Conservation (phyloP, 257 asterid genomes). For the Buddleja alternifolia region DNA sequence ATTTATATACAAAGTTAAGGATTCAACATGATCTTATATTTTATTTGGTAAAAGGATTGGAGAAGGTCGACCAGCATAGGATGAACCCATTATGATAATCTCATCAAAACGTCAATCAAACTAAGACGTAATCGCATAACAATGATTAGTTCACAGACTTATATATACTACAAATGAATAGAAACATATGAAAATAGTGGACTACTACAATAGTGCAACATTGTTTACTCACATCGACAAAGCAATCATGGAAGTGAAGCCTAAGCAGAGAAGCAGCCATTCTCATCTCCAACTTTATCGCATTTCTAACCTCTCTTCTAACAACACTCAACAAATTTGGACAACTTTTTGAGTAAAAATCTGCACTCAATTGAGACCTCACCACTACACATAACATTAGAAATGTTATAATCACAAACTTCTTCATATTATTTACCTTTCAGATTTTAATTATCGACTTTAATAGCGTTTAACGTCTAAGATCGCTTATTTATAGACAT, state of each 20-base stretch:
- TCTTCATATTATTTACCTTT: constrained; percentile 35
- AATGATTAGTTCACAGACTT: too few species aligned
- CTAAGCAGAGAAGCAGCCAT: constrained; percentile 88
- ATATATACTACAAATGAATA: too few species aligned
- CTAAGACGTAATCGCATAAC: too few species aligned
- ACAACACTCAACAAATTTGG: constrained; percentile 54
- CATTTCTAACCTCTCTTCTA: constrained; percentile 58
- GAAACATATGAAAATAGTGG: too few species aligned
- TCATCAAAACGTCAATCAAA: too few species aligned
- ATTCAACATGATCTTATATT: too few species aligned
- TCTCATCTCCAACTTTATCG: constrained; percentile 69
- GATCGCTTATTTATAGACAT: constrained; percentile 36
- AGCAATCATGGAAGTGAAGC: constrained; percentile 84
- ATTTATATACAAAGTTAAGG: too few species aligned
- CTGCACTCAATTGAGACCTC: constrained; percentile 55
- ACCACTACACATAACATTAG: constrained; percentile 42
- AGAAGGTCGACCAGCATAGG: too few species aligned
- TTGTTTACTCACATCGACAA: constrained; percentile 62
- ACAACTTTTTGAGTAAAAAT: constrained; percentile 60
- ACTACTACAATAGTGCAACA: too few species aligned
- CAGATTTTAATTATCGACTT: neutral
- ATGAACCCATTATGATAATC: too few species aligned
- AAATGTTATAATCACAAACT: constrained; percentile 25
- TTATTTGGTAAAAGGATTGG: too few species aligned
- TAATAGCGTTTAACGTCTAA: neutral